A percentile compares a stretch with the other conserved stretches of the same genome.
These are phyloP conservation scores for Phytopythium delawarense DNA, from an alignment of 352 stramenopile genomes.

Conservation along the genomic window DNA sequence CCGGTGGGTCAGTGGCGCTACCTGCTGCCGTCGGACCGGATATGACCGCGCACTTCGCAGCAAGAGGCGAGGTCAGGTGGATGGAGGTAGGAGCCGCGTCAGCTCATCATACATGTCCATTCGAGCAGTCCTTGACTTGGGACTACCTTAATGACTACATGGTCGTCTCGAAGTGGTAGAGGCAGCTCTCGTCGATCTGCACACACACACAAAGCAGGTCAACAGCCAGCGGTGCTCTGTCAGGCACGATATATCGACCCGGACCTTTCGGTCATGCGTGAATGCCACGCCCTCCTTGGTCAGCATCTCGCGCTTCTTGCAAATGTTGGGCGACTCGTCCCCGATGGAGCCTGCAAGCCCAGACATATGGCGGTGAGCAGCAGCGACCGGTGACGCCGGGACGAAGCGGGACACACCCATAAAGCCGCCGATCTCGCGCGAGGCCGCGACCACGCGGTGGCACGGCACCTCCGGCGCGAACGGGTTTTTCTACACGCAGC, in stretches of 20 bases:
- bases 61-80: neutral
- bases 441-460: constrained; percentile 69
- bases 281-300: constrained; percentile 63
- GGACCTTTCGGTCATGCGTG: constrained; percentile 53
- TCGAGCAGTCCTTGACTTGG: neutral
- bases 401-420: constrained; percentile 31
- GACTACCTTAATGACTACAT: neutral
- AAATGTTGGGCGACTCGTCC: constrained; percentile 51
- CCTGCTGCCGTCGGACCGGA: constrained; percentile 58
- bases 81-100: neutral
- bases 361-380: neutral
- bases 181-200: constrained; percentile 41
- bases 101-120: neutral
- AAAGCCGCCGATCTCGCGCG: constrained; percentile 71
- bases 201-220: neutral
- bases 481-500: constrained; percentile 58
- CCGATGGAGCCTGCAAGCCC: constrained; percentile 40
- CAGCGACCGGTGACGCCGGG: no score
- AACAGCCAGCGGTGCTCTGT: neutral
- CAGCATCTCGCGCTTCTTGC: constrained; percentile 65
- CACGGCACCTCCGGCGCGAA: constrained; percentile 77
- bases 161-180: constrained; percentile 41
- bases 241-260: neutral
- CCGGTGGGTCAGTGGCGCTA: constrained; percentile 79
- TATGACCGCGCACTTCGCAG: constrained; percentile 17